A percentile compares a stretch with the other conserved stretches of the same genome.
phyloP scores from a whole-genome alignment of 2,329 filamentous ascomycete species.

The Cladosporium halotolerans region DNA sequence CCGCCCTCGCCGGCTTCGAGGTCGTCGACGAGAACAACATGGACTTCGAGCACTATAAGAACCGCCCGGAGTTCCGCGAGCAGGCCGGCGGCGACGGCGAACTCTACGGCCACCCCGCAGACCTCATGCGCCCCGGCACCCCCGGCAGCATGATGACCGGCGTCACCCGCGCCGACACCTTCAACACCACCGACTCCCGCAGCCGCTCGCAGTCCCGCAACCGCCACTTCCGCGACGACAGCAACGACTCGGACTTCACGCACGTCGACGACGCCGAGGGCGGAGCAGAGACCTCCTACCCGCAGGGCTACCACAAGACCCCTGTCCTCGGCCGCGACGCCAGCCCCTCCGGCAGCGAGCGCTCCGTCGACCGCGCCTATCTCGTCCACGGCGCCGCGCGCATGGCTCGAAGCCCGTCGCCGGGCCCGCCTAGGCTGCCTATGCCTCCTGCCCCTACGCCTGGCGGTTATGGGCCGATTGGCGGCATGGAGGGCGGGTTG shows the following conservation, averaged over 20 bases:
- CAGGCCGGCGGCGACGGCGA: conserved; percentile 71
- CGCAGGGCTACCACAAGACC: conserved; percentile 43
- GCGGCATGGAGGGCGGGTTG: conserved; percentile 6
- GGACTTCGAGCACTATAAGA: conserved; percentile 88
- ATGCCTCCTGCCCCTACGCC: conserved; percentile 11
- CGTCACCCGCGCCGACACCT: conserved; percentile 24
- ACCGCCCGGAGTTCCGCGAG: conserved; percentile 78
- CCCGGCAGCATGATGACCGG: conserved; percentile 46
- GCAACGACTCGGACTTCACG: conserved; percentile 26
- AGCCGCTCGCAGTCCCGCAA: conserved; percentile 22
- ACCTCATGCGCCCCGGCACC: conserved; percentile 56
- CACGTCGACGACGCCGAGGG: conserved; percentile 27
- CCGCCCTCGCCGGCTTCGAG: conserved; percentile 55
- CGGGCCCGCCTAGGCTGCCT: conserved; percentile 11
- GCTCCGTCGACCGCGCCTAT: conserved; percentile 1
- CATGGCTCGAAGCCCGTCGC: conserved; percentile 23
- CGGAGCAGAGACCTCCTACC: conserved; percentile 33
- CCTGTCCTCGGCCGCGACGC: conserved; percentile 37
- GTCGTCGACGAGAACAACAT: conserved; percentile 79
- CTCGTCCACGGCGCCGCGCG: conserved; percentile 24
- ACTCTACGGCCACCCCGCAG: conserved; percentile 50
- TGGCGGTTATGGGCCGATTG: conserved; percentile 26
- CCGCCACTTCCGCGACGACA: conserved; percentile 11
- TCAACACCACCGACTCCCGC: conserved; percentile 22
- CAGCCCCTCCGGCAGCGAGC: conserved; percentile 32